phyloP scores from a whole-genome alignment of 768 basidiomycete genomes.

The Russula ochroleuca region DNA sequence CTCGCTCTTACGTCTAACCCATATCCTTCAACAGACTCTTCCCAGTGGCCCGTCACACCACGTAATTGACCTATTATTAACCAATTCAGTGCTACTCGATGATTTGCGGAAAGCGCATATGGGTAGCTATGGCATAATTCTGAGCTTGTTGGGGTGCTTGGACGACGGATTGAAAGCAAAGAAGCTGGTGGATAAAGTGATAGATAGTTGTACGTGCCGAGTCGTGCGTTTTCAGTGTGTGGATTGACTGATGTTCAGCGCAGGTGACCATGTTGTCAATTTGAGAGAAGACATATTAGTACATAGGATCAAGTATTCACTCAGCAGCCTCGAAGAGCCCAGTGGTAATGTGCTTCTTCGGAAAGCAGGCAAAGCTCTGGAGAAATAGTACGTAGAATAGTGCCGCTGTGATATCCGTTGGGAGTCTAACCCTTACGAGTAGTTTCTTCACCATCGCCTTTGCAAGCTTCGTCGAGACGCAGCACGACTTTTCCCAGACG shows the following conservation, averaged over 20 bases:
- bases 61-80: constrained; percentile 79
- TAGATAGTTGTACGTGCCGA: constrained; percentile 59
- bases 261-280: constrained; percentile 90
- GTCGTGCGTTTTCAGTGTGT: background rate
- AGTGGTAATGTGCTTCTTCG: constrained; percentile 49
- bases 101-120: constrained; percentile 84
- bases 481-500: constrained; percentile 54
- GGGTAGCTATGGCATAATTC: constrained; percentile 88
- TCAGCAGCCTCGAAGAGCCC: constrained; percentile 64
- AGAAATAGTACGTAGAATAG: constrained; percentile 71
- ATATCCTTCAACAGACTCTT: constrained; percentile 75
- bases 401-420: background rate
- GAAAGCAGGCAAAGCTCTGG: constrained; percentile 70
- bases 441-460: constrained; percentile 96
- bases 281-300: constrained; percentile 84
- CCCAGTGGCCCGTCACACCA: constrained; percentile 63
- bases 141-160: constrained; percentile 88
- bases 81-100: constrained; percentile 75
- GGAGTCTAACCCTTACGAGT: constrained; percentile 1
- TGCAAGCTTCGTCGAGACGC: constrained; percentile 75
- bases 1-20: constrained; percentile 72
- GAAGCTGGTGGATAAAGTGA: constrained; percentile 81
- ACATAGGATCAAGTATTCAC: constrained; percentile 79
- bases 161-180: constrained; percentile 86
- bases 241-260: background rate